Conservation (phyloP, 164 flowering plant genomes). For the Nymphaea thermarum region DNA sequence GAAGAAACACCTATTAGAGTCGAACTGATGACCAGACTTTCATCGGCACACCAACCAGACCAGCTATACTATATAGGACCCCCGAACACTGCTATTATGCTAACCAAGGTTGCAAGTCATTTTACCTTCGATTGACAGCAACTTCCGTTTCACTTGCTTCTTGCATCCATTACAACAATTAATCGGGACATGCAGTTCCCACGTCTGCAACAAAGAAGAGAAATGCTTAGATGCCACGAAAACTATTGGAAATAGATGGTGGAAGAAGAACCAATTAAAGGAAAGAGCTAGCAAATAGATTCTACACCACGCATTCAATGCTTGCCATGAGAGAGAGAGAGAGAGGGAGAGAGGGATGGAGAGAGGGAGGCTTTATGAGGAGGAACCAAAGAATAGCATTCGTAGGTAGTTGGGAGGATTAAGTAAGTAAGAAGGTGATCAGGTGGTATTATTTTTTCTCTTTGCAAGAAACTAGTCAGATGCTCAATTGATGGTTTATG, state of each 20-base stretch:
- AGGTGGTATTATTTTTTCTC: too few relatives aligned
- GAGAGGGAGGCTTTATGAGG: too few relatives aligned
- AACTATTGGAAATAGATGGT: neutral
- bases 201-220: neutral
- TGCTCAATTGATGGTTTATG: neutral
- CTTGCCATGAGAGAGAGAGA: neutral
- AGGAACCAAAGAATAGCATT: too few relatives aligned
- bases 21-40: neutral
- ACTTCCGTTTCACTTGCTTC: neutral
- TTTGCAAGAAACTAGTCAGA: neutral
- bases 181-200: neutral
- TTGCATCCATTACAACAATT: neutral
- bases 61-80: too few relatives aligned
- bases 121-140: neutral
- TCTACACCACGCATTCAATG: neutral
- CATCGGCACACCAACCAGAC: neutral
- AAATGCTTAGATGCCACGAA: neutral
- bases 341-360: too few relatives aligned
- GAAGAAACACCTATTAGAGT: neutral
- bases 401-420: neutral
- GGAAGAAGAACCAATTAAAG: neutral
- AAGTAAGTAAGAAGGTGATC: neutral
- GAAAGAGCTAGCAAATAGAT: neutral
- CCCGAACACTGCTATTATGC: neutral
- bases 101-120: neutral